Evolutionary conservation across 441 rosid species (phyloP), one percentile per base, ranked within the genome.

Genomic region (Arabidopsis hybrid): DNA sequence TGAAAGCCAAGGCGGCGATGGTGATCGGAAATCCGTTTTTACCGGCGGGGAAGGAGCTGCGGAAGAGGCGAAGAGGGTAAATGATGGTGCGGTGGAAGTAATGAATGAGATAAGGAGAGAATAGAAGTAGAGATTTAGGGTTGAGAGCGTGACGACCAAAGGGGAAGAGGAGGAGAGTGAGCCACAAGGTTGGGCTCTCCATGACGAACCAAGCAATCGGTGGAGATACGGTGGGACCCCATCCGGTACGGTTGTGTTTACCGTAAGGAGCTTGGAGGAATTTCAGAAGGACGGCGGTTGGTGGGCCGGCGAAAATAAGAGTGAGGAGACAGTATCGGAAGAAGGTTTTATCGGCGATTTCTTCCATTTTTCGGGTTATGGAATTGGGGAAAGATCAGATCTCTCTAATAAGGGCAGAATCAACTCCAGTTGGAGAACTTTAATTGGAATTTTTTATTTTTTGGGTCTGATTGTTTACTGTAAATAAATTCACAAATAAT

Each of bases 221-320:
- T 1, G 96, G 80, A 10, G 90, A 69, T 38, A 95, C 53, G 59
- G 88, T 78, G 45, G 95, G 96, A 2, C 99, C 99, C 95, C 95
- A 95, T 2, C 99, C 97, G 1, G 86, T 74, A 18, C 97, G 96
- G 74, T 76, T 74, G 87, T 93, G 98, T 83, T 93, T 93, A 32
- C 99, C 98, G 69, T 95, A 93, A 4, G 97, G 93, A 40, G 93
- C 93, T 79, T 90, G 92, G 71, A 90, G 84, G 92, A 85, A 90
- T 39, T 51, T 74, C 12, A 93, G 87, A 73, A 84, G 62, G 66
- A 90, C 43, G 84, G 79, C 90, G 73, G 92, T 87, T 0, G 88
- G 95, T 12, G 84, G 91, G 32, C 83, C 90, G 42, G 85, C 80
- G 72, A 88, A 78, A 74, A 85, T 87, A 69, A 87, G 75, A 21